Percentiles rank a stretch among this genome's conserved stretches.
phyloP scores from a whole-genome alignment of 495 filamentous ascomycete species.

The Trichoderma orchidacearum region DNA sequence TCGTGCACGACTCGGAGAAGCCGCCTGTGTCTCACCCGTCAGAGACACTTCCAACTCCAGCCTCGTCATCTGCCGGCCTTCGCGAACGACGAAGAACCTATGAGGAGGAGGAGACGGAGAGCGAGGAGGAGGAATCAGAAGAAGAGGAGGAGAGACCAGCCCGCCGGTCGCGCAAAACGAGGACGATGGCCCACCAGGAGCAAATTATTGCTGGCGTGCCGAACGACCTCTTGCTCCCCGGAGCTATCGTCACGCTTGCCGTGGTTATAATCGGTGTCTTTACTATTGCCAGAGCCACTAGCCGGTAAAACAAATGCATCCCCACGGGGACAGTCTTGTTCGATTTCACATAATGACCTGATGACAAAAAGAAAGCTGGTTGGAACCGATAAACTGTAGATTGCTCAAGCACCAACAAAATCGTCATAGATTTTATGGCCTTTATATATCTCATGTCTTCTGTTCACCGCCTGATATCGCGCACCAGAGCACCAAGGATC shows the following conservation, averaged over 20 bases:
- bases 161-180: slow-evolving; percentile 23
- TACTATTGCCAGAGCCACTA: slow-evolving; percentile 65
- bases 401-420: neutral
- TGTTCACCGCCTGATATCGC: too few species aligned
- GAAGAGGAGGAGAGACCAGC: slow-evolving; percentile 40
- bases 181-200: slow-evolving; percentile 40
- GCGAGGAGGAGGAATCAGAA: slow-evolving; percentile 44
- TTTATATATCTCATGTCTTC: neutral
- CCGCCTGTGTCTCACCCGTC: slow-evolving; percentile 49
- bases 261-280: slow-evolving; percentile 92
- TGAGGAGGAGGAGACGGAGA: slow-evolving; percentile 25
- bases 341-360: neutral
- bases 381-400: neutral
- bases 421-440: neutral
- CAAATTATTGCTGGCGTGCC: slow-evolving; percentile 84
- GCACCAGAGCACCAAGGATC: too few species aligned
- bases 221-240: slow-evolving; percentile 86
- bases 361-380: neutral
- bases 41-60: slow-evolving; percentile 29
- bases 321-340: neutral
- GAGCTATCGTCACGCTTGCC: slow-evolving; percentile 87
- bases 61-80: slow-evolving; percentile 30
- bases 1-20: slow-evolving; percentile 86
- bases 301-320: slow-evolving; percentile 32
- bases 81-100: slow-evolving; percentile 42